phyloP scores from a whole-genome alignment of 1,284 basidiomycete genomes.

The Marasmius sp. region DNA sequence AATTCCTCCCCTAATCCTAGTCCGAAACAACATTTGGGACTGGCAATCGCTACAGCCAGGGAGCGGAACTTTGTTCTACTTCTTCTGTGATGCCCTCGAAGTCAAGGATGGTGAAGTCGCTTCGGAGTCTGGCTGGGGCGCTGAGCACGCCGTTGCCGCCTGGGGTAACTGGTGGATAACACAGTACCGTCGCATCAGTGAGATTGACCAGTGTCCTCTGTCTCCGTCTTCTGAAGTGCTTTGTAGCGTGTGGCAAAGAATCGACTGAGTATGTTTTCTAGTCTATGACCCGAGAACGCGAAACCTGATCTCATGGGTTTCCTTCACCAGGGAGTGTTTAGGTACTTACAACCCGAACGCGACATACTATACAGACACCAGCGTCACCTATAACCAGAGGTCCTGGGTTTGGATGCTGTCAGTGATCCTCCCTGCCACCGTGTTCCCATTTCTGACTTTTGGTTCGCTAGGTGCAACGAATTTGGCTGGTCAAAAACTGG shows the following conservation, averaged over 20 bases:
- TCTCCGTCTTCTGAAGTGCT: neutral
- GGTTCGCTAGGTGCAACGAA: slow-evolving; percentile 56
- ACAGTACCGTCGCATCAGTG: slow-evolving; percentile 41
- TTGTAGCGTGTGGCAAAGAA: slow-evolving; percentile 41
- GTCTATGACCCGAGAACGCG: neutral
- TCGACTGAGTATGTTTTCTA: slow-evolving; percentile 39
- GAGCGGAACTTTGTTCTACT: slow-evolving; percentile 53
- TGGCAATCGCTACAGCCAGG: slow-evolving; percentile 61
- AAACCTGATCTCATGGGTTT: neutral
- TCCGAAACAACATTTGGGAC: slow-evolving; percentile 61
- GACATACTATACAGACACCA: slow-evolving; percentile 49
- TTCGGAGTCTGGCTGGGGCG: slow-evolving; percentile 57
- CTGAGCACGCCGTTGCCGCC: slow-evolving; percentile 57
- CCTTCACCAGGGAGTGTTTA: slow-evolving; percentile 46
- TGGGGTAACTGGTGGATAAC: slow-evolving; percentile 61
- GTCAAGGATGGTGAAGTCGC: slow-evolving; percentile 62
- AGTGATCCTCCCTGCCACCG: slow-evolving; percentile 14
- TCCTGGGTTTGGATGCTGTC: slow-evolving; percentile 67
- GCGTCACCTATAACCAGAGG: slow-evolving; percentile 48
- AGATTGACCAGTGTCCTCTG: slow-evolving; percentile 18
- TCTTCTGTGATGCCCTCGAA: slow-evolving; percentile 75
- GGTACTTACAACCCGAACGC: slow-evolving; percentile 54
- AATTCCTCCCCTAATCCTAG: slow-evolving; percentile 16
- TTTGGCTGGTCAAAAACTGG: slow-evolving; percentile 45
- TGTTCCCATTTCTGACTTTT: neutral